phyloP scores from a whole-genome alignment of 83 land plant species.

The Picea engelmannii region DNA sequence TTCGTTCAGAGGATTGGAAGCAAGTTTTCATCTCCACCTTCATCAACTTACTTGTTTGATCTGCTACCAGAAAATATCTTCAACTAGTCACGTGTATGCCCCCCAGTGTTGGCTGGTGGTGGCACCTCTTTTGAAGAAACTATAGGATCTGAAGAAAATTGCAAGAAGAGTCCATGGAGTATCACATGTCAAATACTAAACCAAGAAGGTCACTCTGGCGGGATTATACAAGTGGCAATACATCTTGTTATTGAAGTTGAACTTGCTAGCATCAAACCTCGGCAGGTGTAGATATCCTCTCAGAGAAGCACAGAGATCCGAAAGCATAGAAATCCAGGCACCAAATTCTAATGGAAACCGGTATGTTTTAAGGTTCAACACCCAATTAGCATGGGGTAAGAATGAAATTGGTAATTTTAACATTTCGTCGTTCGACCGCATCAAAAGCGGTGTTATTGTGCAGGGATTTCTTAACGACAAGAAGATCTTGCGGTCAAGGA shows the following conservation, averaged over 20 bases:
- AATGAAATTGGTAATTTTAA: neutral
- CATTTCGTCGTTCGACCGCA: neutral
- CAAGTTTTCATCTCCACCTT: slow-evolving; percentile 59
- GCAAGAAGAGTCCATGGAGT: slow-evolving; percentile 25
- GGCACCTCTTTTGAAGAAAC: slow-evolving; percentile 19
- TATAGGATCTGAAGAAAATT: neutral
- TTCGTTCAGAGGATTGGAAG: slow-evolving; percentile 42
- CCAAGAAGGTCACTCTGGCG: slow-evolving; percentile 68
- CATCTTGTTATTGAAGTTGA: slow-evolving; percentile 66
- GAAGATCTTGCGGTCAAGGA: slow-evolving; percentile 26
- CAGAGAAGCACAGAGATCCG: neutral
- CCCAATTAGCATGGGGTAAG: neutral
- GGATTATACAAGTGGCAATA: slow-evolving; percentile 56
- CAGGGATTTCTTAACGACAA: neutral
- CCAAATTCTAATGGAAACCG: neutral
- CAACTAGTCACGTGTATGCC: slow-evolving; percentile 42
- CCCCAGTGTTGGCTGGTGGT: slow-evolving; percentile 39
- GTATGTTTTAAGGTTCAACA: neutral
- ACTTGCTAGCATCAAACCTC: slow-evolving; percentile 24
- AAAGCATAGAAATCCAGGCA: neutral
- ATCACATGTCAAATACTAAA: slow-evolving; percentile 30
- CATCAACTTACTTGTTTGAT: slow-evolving; percentile 62
- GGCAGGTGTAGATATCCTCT: too few species aligned
- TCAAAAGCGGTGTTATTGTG: neutral
- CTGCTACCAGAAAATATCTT: slow-evolving; percentile 49